phyloP scores from a whole-genome alignment of 208 protist genomes.

The Leishmania lainsoni region DNA sequence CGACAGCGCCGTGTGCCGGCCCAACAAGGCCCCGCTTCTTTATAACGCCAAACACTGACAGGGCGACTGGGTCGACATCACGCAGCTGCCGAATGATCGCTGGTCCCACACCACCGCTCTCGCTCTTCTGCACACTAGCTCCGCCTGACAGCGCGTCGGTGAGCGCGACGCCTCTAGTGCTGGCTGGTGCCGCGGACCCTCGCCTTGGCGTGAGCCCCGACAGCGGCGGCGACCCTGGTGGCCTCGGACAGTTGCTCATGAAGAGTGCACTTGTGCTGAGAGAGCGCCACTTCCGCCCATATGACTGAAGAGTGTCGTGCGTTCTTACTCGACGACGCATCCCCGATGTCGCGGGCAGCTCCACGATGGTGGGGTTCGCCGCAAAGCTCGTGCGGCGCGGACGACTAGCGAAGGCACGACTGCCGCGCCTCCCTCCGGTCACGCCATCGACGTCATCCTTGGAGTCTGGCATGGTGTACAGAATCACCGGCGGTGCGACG shows the following conservation, averaged over 20 bases:
- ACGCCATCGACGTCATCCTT: neutral
- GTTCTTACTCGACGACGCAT: neutral
- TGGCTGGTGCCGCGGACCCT: neutral
- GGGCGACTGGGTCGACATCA: constrained; percentile 4
- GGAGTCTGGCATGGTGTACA: constrained; percentile 15
- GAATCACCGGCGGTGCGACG: constrained; percentile 16
- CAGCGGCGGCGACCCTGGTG: neutral
- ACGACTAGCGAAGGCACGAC: neutral
- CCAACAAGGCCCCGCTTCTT: too few species aligned
- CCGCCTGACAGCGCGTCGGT: neutral
- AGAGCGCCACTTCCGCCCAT: neutral
- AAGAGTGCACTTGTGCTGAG: neutral
- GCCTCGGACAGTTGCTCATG: neutral
- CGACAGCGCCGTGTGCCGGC: too few species aligned
- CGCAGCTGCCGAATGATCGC: constrained; percentile 8
- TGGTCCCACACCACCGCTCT: too few species aligned
- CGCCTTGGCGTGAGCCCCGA: neutral
- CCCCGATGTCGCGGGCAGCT: neutral
- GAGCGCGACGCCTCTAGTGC: neutral
- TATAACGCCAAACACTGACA: neutral
- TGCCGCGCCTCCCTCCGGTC: neutral
- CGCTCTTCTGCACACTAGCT: neutral
- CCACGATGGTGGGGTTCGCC: constrained; percentile 19
- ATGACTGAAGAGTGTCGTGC: neutral
- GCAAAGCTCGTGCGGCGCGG: constrained; percentile 34